A percentile compares a stretch with the other conserved stretches of the same genome.
Conservation (phyloP, 352 stramenopile species). For the Phytophthora syringae region DNA sequence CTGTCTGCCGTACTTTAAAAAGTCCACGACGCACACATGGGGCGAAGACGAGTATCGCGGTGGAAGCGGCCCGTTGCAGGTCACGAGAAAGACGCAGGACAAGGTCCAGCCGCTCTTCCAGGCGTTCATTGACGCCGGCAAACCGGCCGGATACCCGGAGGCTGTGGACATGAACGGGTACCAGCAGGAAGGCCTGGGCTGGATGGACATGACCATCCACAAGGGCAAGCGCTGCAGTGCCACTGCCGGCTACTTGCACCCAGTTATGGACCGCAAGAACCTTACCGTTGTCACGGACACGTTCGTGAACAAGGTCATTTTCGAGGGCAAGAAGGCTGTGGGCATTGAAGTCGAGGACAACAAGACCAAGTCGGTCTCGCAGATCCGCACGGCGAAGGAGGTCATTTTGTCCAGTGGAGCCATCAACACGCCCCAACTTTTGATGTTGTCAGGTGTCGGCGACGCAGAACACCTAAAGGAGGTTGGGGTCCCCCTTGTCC, state of each 20-base stretch:
- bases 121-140: conserved; percentile 90
- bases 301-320: conserved; percentile 85
- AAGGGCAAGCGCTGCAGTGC: conserved; percentile 86
- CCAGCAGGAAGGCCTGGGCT: conserved; percentile 91
- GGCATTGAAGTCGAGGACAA: conserved; percentile 78
- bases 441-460: conserved; percentile 90
- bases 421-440: conserved; percentile 89
- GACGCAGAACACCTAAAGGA: conserved; percentile 77
- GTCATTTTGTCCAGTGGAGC: conserved; percentile 88
- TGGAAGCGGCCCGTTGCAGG: conserved; percentile 81
- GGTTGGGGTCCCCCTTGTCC: conserved; percentile 74
- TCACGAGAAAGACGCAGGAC: conserved; percentile 81
- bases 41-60: conserved; percentile 81
- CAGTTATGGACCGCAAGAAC: conserved; percentile 67
- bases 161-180: conserved; percentile 92
- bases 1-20: conserved; percentile 90
- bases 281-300: conserved; percentile 84
- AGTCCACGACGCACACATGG: conserved; percentile 81
- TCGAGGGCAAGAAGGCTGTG: conserved; percentile 80
- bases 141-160: conserved; percentile 86
- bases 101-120: conserved; percentile 90
- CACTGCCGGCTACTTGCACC: conserved; percentile 77
- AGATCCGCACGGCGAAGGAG: conserved; percentile 80
- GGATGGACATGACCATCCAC: conserved; percentile 90
- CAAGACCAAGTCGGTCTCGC: conserved; percentile 55